Percentiles rank a stretch among this genome's conserved stretches.
Evolutionary conservation across 164 flowering plant genomes (phyloP).

Genomic region (Amborella trichopoda): DNA sequence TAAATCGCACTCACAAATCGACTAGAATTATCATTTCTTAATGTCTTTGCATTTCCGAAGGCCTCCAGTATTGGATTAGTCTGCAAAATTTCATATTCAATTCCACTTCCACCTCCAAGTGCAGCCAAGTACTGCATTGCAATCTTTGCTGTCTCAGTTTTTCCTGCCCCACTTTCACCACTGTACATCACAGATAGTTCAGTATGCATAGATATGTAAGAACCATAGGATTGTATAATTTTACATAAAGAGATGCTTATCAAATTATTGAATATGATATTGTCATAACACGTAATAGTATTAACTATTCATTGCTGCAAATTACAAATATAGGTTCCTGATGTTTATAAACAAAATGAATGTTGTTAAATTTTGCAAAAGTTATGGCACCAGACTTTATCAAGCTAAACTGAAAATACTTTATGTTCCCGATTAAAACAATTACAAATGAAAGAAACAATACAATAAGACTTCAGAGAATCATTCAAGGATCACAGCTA

Average conservation of each 20-base stretch:
- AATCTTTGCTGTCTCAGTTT: slow-evolving; percentile 97
- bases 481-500: too few species aligned
- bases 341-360: too few species aligned
- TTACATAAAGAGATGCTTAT: background rate
- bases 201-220: background rate
- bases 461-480: too few species aligned
- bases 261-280: too few species aligned
- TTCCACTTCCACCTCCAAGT: slow-evolving; percentile 98
- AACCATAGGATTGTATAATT: background rate
- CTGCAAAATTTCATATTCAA: slow-evolving; percentile 86
- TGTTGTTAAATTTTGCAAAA: too few species aligned
- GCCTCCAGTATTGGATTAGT: slow-evolving; percentile 98
- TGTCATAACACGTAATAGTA: too few species aligned
- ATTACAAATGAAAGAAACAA: too few species aligned
- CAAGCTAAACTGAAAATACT: too few species aligned
- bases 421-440: too few species aligned
- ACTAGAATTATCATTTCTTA: slow-evolving; percentile 95
- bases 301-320: too few species aligned
- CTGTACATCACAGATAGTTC: slow-evolving; percentile 36
- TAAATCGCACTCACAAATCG: slow-evolving; percentile 73
- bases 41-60: slow-evolving; percentile 97
- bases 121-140: slow-evolving; percentile 99
- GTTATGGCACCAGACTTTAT: too few species aligned
- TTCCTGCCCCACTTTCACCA: slow-evolving; percentile 99
- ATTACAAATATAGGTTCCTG: too few species aligned